A percentile compares a stretch with the other conserved stretches of the same genome.
These are phyloP conservation scores for Didymella segeticola DNA, from an alignment of 2,329 filamentous ascomycete species.

Conservation along the genomic window DNA sequence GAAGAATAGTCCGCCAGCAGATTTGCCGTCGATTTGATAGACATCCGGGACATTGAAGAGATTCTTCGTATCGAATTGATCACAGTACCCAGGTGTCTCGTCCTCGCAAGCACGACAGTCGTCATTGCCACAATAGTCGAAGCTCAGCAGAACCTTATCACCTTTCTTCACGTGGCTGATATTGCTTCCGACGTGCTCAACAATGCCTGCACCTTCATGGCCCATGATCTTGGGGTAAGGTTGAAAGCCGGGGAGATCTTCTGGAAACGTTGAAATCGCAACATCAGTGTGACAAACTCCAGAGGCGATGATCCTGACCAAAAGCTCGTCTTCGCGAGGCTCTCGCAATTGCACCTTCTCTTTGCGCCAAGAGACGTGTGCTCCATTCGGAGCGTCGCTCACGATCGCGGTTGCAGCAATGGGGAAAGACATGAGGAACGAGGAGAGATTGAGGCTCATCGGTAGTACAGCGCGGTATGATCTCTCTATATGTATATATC, in stretches of 20 bases:
- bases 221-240: constrained; percentile 59
- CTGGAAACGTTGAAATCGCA: constrained; percentile 51
- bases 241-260: constrained; percentile 35
- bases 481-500: background rate
- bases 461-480: no score
- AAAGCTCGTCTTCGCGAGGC: constrained; percentile 56
- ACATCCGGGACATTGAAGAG: constrained; percentile 43
- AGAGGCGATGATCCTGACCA: constrained; percentile 61
- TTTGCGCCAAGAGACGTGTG: constrained; percentile 49
- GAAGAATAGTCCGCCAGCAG: constrained; percentile 54
- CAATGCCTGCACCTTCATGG: constrained; percentile 63
- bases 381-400: constrained; percentile 44
- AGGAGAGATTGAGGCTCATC: no score
- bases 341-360: constrained; percentile 47
- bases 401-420: constrained; percentile 47
- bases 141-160: constrained; percentile 58
- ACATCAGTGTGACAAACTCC: constrained; percentile 65
- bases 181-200: constrained; percentile 53
- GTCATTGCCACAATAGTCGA: constrained; percentile 55
- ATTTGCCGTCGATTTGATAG: constrained; percentile 21
- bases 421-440: constrained; percentile 11
- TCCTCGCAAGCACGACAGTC: constrained; percentile 57
- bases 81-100: constrained; percentile 57
- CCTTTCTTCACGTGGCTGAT: constrained; percentile 53
- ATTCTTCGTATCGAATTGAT: constrained; percentile 57